Conservation (phyloP, 2,329 filamentous ascomycete genomes). For the Fusarium denticulatum region DNA sequence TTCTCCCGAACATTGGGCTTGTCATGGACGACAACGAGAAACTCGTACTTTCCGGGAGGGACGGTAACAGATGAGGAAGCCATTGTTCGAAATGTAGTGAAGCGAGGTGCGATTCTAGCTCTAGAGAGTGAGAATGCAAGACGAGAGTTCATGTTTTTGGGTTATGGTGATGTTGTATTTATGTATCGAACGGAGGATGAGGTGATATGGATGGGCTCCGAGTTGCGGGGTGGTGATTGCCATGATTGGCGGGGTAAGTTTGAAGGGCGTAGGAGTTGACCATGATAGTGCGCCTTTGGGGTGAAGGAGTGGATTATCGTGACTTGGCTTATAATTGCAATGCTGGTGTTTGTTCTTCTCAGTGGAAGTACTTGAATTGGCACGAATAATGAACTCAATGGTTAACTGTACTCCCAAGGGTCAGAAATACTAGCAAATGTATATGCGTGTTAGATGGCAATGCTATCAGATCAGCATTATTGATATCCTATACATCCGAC, state of each 20-base stretch:
- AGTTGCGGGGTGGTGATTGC: slow-evolving; percentile 20
- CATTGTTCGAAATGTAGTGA: slow-evolving; percentile 42
- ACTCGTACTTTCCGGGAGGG: slow-evolving; percentile 62
- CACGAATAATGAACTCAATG: background rate
- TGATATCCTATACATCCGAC: background rate
- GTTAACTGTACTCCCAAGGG: background rate
- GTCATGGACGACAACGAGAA: slow-evolving; percentile 76
- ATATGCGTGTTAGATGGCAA: background rate
- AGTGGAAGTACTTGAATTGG: background rate
- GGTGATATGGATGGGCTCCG: background rate
- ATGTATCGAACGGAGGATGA: slow-evolving; percentile 3
- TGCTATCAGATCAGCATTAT: background rate
- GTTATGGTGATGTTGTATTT: background rate
- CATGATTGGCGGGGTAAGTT: slow-evolving; percentile 18
- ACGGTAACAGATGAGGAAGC: slow-evolving; percentile 36
- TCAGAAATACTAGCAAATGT: no score
- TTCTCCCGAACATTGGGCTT: slow-evolving; percentile 68
- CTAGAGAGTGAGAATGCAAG: slow-evolving; percentile 18
- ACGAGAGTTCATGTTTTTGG: slow-evolving; percentile 25
- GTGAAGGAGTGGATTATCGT: background rate
- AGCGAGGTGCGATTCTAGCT: background rate
- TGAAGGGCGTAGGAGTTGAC: slow-evolving; percentile 20
- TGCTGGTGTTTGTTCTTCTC: background rate
- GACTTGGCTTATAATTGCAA: background rate
- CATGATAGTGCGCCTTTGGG: slow-evolving; percentile 16